phyloP scores from a whole-genome alignment of 345 rosid species.

The Excoecaria agallocha region DNA sequence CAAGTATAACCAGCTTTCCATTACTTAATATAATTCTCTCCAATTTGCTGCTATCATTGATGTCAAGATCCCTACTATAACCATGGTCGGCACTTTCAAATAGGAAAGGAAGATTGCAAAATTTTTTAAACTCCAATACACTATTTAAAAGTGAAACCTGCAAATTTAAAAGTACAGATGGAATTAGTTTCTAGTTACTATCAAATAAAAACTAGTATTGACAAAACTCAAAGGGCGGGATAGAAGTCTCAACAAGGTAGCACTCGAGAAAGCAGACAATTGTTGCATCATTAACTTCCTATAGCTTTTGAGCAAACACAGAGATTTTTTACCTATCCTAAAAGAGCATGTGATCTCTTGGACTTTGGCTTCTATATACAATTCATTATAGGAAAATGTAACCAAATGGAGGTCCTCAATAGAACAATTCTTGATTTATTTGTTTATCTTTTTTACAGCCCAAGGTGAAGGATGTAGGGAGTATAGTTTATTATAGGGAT shows the following conservation, averaged over 20 bases:
- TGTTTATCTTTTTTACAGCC: not conserved
- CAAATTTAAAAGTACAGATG: not conserved
- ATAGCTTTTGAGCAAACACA: not conserved
- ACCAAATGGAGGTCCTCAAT: not conserved
- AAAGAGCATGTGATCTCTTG: not conserved
- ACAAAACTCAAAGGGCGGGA: too few species aligned
- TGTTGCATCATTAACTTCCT: not conserved
- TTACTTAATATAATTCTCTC: slow-evolving; percentile 94
- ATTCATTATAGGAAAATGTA: not conserved
- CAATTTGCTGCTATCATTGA: slow-evolving; percentile 69
- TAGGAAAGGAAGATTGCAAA: slow-evolving; percentile 98
- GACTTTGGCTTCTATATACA: not conserved
- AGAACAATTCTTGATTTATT: not conserved
- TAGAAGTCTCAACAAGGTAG: too few species aligned
- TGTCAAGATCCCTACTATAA: slow-evolving; percentile 72
- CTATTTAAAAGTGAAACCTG: slow-evolving; percentile 98
- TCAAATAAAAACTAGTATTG: too few species aligned
- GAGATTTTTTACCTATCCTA: not conserved
- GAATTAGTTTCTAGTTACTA: not conserved
- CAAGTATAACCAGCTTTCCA: slow-evolving; percentile 96
- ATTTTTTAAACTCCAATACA: slow-evolving; percentile 97
- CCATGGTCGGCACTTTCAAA: slow-evolving; percentile 99
- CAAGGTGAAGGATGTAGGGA: not conserved
- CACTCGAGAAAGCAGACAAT: not conserved
- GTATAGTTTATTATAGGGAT: not conserved